Base-by-base conservation (phyloP, 2,329 filamentous ascomycete genomes). In the Tolypocladium tundrense region DNA sequence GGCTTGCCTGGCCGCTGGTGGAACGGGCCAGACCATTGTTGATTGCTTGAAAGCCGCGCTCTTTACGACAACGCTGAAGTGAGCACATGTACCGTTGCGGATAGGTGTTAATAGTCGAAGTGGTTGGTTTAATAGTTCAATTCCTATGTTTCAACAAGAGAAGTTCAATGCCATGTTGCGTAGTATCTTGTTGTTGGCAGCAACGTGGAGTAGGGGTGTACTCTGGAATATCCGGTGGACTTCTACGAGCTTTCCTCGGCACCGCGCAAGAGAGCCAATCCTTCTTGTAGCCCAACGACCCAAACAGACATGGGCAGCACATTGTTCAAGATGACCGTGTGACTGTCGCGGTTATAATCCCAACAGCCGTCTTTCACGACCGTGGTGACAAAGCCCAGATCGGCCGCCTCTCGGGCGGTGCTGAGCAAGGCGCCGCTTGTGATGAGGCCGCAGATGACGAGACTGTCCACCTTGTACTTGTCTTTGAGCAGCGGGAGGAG, bases 361-460 rank as follows among this genome's bases (percentile, higher is more conserved):
- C 57, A 59, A 24, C 59, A 59, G 10, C 43, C 59, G 7, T 62
- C 59, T 35, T 52, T 51, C n/a, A 62, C 59, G 4, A 60, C 59
- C 2, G 58, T 58, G 11, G 57, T 56, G 14, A 63, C 56, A 21
- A 63, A 61, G 4, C 57, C 61, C 55, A 61, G 54, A 31, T 63
- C 57, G n/a, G 61, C 60, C 31, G 60, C 61, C 14, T 61, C 57
- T 11, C 54, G 48, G 3, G 61, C 60, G 8, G 60, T 59, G n/a
- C 58, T 60, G 21, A 62, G 31, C 24, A 63, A 53, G 6, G 61
- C 59, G 16, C 61, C 59, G 31, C 56, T 62, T 5, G 61, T 59
- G 10, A 53, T 27, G 14, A 60, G 35, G 14, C 60, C 60, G 51
- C 60, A 56, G 16, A 63, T 58, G 14, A 61, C 33, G 27, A 63